Conservation (phyloP, 257 asterid species). For the Solanum sitiens region DNA sequence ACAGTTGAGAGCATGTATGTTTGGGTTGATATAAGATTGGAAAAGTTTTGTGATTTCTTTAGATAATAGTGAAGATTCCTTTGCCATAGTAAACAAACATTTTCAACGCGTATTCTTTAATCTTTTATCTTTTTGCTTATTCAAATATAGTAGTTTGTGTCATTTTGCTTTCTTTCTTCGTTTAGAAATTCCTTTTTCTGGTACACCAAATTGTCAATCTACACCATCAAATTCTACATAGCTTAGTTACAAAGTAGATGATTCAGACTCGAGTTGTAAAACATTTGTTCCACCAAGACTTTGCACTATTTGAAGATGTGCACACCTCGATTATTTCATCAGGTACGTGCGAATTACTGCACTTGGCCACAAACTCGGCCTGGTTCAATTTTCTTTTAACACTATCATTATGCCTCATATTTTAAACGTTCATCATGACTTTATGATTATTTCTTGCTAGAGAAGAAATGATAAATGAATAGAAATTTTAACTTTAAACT, state of each 20-base stretch:
- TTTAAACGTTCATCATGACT: background rate
- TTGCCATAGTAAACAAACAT: background rate
- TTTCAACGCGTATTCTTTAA: background rate
- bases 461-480: background rate
- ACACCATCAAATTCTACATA: background rate
- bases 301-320: background rate
- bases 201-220: background rate
- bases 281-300: background rate
- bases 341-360: background rate
- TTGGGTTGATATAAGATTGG: background rate
- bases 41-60: background rate
- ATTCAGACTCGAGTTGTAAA: background rate
- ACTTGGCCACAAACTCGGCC: background rate
- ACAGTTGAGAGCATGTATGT: background rate
- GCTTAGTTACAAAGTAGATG: background rate
- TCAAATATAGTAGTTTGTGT: background rate
- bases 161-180: background rate
- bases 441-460: background rate
- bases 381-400: background rate
- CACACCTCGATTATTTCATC: background rate
- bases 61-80: background rate
- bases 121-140: background rate
- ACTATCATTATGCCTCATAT: background rate
- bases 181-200: background rate
- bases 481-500: background rate